These are phyloP conservation scores for Hysterium pulicare DNA, from an alignment of 2,329 filamentous ascomycete genomes.

Conservation along the genomic window DNA sequence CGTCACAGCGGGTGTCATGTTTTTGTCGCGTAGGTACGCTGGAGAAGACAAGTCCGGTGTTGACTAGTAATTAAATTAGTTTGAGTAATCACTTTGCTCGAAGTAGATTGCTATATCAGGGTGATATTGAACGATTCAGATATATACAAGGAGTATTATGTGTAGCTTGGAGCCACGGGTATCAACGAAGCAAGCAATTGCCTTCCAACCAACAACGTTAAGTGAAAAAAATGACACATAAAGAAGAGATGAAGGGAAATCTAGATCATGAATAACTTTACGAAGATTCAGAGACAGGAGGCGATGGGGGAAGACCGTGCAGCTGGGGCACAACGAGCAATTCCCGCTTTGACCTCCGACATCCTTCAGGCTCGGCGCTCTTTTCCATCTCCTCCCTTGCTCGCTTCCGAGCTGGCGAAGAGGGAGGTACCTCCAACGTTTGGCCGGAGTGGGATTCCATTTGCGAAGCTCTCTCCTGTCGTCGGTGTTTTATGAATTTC, in stretches of 20 bases:
- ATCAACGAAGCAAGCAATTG: neutral
- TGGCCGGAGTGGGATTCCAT: neutral
- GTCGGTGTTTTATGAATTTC: slow-evolving; percentile 18
- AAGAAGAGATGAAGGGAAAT: neutral
- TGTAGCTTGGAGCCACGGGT: neutral
- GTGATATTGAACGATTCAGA: no score
- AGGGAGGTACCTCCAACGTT: no score
- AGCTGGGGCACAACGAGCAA: slow-evolving; percentile 13
- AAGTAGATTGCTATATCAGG: no score
- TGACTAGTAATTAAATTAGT: no score
- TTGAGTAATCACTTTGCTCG: no score
- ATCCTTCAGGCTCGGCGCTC: slow-evolving; percentile 5
- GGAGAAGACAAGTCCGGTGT: no score
- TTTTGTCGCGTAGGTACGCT: no score
- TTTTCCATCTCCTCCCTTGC: neutral
- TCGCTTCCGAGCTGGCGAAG: neutral
- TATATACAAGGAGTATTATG: no score
- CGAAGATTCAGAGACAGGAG: slow-evolving; percentile 24
- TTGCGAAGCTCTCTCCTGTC: slow-evolving; percentile 4
- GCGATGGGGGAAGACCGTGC: slow-evolving; percentile 15
- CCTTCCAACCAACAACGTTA: neutral
- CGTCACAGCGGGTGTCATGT: no score
- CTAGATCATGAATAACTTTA: neutral
- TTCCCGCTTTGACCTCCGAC: slow-evolving; percentile 18
- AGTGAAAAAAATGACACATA: neutral